Percentiles rank a stretch among this genome's conserved stretches.
These are phyloP conservation scores for Neoboletus subvelutipes DNA, from an alignment of 768 basidiomycete genomes.

Conservation along the genomic window DNA sequence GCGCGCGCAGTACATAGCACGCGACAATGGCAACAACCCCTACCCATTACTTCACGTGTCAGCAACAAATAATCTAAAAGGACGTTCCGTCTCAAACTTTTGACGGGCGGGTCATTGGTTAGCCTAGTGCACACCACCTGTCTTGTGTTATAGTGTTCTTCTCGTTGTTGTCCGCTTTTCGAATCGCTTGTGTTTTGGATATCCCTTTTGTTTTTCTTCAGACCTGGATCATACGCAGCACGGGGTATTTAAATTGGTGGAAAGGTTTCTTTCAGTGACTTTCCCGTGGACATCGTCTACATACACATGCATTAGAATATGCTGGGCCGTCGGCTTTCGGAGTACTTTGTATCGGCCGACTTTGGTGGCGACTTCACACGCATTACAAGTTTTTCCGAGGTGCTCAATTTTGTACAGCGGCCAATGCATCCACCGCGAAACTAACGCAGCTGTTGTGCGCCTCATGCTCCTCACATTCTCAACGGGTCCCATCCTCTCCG, in stretches of 20 bases:
- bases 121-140: conserved; percentile 1
- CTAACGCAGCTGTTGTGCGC: conserved; percentile 14
- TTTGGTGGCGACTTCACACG: conserved; percentile 10
- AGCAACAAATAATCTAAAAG: conserved; percentile 16
- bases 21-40: background rate
- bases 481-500: background rate
- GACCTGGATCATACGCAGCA: conserved; percentile 4
- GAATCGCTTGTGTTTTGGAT: background rate
- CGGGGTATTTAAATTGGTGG: background rate
- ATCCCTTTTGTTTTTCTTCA: background rate
- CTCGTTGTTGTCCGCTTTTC: background rate
- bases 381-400: background rate
- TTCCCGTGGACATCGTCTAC: background rate
- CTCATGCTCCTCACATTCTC: conserved; percentile 16
- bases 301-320: background rate
- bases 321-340: conserved; percentile 15
- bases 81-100: background rate
- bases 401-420: background rate
- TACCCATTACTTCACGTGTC: conserved; percentile 1
- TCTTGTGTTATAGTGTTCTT: conserved; percentile 1
- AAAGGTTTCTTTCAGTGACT: background rate
- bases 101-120: background rate
- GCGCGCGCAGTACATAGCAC: background rate
- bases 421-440: conserved; percentile 26
- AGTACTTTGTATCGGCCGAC: conserved; percentile 14